Percentiles rank a stretch among this genome's conserved stretches.
Conservation (phyloP, 2,329 filamentous ascomycete genomes). For the Paecilomyces formosus region DNA sequence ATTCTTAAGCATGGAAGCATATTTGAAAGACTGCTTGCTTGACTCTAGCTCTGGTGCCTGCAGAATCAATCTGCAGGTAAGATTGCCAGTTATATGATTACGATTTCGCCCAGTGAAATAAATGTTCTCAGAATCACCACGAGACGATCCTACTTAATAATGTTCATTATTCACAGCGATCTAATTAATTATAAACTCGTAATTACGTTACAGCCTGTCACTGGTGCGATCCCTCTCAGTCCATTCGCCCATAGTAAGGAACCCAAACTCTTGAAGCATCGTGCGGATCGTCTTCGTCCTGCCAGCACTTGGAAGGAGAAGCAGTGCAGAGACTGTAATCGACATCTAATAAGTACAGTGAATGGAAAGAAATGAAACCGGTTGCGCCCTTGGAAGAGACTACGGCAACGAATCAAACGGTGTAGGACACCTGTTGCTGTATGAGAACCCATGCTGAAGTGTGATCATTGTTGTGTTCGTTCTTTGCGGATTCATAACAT, state of each 20-base stretch:
- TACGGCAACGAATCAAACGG: background rate
- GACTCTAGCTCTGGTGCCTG: too few species aligned
- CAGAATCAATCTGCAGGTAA: too few species aligned
- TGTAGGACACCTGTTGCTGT: background rate
- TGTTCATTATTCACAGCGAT: background rate
- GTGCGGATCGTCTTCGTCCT: background rate
- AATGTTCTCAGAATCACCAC: background rate
- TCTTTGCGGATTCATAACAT: background rate
- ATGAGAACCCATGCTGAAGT: background rate
- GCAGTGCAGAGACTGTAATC: background rate
- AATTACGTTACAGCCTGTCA: background rate
- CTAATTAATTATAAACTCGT: constrained; percentile 1
- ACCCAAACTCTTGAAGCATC: background rate
- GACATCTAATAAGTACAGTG: background rate
- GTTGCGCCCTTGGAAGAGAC: background rate
- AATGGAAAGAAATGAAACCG: background rate
- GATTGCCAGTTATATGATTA: too few species aligned
- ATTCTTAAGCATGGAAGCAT: too few species aligned
- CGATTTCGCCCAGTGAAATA: background rate
- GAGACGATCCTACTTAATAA: background rate
- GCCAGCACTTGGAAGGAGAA: background rate
- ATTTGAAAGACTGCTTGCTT: too few species aligned
- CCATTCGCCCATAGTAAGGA: background rate
- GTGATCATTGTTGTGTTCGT: background rate
- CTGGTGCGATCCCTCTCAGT: background rate